Conservation (phyloP, 2,329 filamentous ascomycete genomes). For the Monilinia polystroma region DNA sequence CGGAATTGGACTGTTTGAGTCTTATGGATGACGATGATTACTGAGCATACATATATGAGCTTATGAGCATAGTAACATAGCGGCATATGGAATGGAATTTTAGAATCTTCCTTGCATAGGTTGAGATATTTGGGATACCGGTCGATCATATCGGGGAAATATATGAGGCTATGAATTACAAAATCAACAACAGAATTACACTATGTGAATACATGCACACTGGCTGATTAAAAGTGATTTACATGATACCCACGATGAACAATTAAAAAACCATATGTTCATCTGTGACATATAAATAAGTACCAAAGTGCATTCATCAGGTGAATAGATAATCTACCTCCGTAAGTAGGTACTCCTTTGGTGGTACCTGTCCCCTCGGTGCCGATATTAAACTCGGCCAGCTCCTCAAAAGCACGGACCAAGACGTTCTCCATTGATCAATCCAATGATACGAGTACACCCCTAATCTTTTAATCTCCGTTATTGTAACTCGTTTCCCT, state of each 20-base stretch:
- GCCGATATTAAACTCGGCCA: neutral
- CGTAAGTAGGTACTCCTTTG: too few relatives aligned
- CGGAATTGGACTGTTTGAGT: slow-evolving; percentile 67
- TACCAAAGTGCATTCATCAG: neutral
- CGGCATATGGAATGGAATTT: slow-evolving; percentile 6
- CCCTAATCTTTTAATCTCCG: slow-evolving; percentile 18
- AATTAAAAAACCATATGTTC: too few relatives aligned
- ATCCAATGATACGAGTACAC: neutral
- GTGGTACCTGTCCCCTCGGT: neutral
- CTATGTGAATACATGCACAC: neutral
- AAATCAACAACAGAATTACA: neutral
- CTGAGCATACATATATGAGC: neutral
- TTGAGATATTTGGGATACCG: neutral
- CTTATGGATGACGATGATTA: slow-evolving; percentile 59
- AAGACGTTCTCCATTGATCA: neutral
- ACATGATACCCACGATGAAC: too few relatives aligned
- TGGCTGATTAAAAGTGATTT: neutral
- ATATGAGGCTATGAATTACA: neutral
- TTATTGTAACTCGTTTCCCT: neutral
- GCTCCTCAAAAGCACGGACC: neutral
- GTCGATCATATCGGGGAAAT: neutral
- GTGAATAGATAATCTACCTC: too few relatives aligned
- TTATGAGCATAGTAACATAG: neutral
- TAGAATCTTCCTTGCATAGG: neutral
- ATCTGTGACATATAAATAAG: too few relatives aligned